phyloP scores from a whole-genome alignment of 2,329 filamentous ascomycete genomes.

The Fusarium sterilihyphosum region DNA sequence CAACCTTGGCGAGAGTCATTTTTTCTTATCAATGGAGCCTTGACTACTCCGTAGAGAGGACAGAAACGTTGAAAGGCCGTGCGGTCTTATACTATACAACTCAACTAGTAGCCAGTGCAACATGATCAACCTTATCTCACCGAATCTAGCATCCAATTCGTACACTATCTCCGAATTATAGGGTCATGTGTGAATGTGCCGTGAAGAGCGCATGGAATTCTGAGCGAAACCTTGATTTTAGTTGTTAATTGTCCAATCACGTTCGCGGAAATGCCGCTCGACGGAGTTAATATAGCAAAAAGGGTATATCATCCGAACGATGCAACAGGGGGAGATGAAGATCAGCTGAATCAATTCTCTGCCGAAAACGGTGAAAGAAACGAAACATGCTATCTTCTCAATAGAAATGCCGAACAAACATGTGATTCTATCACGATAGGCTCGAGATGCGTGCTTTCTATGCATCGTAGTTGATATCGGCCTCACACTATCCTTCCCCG shows the following conservation, averaged over 20 bases:
- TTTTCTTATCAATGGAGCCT: not conserved
- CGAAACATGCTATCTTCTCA: too few relatives aligned
- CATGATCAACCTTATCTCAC: not conserved
- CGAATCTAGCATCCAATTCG: conserved; percentile 6
- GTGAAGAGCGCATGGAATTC: not conserved
- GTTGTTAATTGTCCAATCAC: not conserved
- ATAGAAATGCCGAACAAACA: not conserved
- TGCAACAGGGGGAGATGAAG: conserved; percentile 16
- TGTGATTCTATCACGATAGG: not conserved
- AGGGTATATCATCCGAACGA: conserved; percentile 14
- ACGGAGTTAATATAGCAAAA: not conserved
- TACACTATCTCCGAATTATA: not conserved
- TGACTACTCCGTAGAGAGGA: not conserved
- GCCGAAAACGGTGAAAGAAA: not conserved
- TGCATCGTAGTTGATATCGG: not conserved
- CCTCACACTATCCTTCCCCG: not conserved
- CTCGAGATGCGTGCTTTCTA: not conserved
- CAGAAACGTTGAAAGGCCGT: not conserved
- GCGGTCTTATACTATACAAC: conserved; percentile 15
- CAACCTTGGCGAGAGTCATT: conserved; percentile 1
- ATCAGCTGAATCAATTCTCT: not conserved
- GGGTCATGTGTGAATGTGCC: conserved; percentile 9
- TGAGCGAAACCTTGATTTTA: conserved; percentile 12
- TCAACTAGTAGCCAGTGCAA: not conserved
- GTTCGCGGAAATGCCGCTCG: not conserved